Conservation (phyloP, 192 early-diverging fungal genomes). For the Coemansia sp. region DNA sequence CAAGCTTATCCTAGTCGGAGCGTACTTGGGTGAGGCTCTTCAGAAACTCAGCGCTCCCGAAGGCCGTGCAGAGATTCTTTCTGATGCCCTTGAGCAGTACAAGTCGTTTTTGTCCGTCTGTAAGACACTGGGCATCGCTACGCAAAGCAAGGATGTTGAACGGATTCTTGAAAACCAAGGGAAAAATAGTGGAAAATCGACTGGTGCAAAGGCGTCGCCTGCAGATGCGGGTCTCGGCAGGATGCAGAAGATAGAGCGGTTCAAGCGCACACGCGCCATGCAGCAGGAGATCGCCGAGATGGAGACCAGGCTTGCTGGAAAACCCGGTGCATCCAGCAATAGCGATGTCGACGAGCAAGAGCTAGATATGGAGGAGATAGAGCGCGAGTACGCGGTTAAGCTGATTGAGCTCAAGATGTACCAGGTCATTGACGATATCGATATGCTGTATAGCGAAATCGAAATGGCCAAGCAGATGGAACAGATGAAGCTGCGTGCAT, state of each 20-base stretch:
- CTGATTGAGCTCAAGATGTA: slow-evolving; percentile 73
- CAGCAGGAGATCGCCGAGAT: slow-evolving; percentile 78
- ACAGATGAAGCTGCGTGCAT: slow-evolving; percentile 41
- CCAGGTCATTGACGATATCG: slow-evolving; percentile 68
- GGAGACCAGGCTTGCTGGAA: slow-evolving; percentile 67
- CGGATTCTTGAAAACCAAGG: slow-evolving; percentile 57
- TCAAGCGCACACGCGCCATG: slow-evolving; percentile 59
- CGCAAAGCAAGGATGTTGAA: slow-evolving; percentile 56
- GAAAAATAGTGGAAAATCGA: slow-evolving; percentile 22
- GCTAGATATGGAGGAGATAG: slow-evolving; percentile 67
- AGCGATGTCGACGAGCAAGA: slow-evolving; percentile 40
- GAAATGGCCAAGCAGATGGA: slow-evolving; percentile 76
- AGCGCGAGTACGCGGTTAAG: slow-evolving; percentile 72
- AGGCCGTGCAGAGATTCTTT: slow-evolving; percentile 13
- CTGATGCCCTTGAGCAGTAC: slow-evolving; percentile 23
- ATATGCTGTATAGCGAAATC: slow-evolving; percentile 73
- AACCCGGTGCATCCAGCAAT: slow-evolving; percentile 15
- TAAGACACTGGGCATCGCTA: slow-evolving; percentile 19
- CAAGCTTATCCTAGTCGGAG: slow-evolving; percentile 45
- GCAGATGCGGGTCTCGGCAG: slow-evolving; percentile 19
- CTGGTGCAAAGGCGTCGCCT: not conserved
- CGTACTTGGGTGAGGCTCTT: slow-evolving; percentile 44
- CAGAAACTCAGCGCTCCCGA: slow-evolving; percentile 22
- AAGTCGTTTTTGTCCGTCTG: slow-evolving; percentile 28
- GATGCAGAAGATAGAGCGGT: slow-evolving; percentile 48